Conservation (phyloP, 2,329 filamentous ascomycete genomes). For the Verruconis gallopava region DNA sequence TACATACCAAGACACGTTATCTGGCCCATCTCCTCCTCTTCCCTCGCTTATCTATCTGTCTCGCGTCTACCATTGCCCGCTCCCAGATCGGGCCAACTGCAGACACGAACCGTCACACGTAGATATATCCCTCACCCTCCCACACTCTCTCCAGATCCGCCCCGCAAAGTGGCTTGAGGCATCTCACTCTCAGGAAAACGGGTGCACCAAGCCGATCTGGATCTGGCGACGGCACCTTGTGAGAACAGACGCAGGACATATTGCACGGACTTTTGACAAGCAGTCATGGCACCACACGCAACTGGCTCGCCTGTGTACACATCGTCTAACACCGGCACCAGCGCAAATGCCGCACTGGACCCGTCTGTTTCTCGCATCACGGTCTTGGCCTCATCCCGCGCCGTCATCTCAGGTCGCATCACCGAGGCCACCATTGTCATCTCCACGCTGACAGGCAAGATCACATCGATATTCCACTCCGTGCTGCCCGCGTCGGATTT, state of each 20-base stretch:
- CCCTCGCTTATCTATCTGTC: constrained; percentile 1
- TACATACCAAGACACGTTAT: not conserved
- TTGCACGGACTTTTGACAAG: no score
- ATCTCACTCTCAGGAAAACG: no score
- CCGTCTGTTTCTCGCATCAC: constrained; percentile 43
- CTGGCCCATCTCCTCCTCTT: not conserved
- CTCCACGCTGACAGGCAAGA: constrained; percentile 69
- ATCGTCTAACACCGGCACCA: not conserved
- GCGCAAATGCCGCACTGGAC: no score
- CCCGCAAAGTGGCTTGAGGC: not conserved
- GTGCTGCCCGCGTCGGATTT: constrained; percentile 68
- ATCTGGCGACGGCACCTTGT: no score
- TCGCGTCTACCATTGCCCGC: not conserved
- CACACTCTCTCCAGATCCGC: not conserved
- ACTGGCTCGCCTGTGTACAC: constrained; percentile 8
- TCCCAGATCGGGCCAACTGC: not conserved
- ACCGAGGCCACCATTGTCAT: constrained; percentile 75
- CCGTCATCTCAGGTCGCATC: constrained; percentile 62
- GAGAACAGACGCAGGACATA: not conserved
- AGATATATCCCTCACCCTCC: not conserved
- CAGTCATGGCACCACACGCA: constrained; percentile 14
- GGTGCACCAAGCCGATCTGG: no score
- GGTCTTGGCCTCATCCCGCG: constrained; percentile 73
- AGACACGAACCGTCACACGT: not conserved
- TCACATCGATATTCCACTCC: constrained; percentile 58